A percentile compares a stretch with the other conserved stretches of the same genome.
Evolutionary conservation across 2,329 filamentous ascomycete species (phyloP).

Genomic region (Fusarium lyarnte): DNA sequence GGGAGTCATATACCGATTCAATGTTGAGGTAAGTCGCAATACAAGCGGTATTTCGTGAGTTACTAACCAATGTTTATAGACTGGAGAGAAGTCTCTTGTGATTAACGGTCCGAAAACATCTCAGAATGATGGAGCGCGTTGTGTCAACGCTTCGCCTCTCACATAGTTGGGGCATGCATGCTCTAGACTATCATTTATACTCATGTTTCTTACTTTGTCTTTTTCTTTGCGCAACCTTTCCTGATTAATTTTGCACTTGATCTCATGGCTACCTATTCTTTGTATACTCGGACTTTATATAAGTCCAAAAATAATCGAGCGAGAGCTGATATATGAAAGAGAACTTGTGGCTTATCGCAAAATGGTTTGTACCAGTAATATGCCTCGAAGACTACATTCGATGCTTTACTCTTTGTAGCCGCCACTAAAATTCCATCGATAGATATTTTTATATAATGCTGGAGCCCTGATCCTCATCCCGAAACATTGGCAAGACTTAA

Average conservation of each 20-base stretch:
- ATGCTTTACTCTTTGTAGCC: too few species aligned
- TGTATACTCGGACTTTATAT: conserved; percentile 30
- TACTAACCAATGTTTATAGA: not conserved
- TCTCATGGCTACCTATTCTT: conserved; percentile 2
- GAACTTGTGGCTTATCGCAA: too few species aligned
- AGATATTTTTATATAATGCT: too few species aligned
- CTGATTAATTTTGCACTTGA: not conserved
- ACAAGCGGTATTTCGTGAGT: fast-evolving
- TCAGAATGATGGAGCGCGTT: conserved; percentile 12
- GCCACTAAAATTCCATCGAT: too few species aligned
- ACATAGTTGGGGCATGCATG: not conserved
- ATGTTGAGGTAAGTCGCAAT: not conserved
- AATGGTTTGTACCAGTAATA: too few species aligned
- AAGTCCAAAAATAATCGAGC: too few species aligned
- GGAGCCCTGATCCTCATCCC: too few species aligned
- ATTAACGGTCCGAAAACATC: conserved; percentile 13
- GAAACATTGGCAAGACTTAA: too few species aligned
- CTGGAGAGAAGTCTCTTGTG: not conserved
- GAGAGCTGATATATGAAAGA: too few species aligned
- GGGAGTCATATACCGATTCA: conserved; percentile 9
- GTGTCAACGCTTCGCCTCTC: conserved; percentile 12
- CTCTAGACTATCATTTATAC: not conserved
- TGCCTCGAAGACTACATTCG: too few species aligned
- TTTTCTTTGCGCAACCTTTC: not conserved
- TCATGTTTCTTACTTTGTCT: not conserved